Conservation (phyloP, 768 basidiomycete species). For the Russula griseocarnosa region DNA sequence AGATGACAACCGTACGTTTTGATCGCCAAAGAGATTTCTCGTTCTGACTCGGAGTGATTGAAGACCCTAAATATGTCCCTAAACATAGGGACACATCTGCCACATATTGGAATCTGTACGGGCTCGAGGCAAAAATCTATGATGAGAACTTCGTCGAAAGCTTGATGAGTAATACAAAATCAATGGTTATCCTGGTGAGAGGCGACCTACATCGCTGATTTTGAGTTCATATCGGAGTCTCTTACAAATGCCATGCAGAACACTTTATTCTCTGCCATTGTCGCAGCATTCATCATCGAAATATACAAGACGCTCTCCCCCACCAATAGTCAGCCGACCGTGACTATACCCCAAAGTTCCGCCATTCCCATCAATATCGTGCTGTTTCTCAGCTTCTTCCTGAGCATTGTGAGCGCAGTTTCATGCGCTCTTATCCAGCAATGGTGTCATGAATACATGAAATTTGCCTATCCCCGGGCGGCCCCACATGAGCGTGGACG, state of each 20-base stretch:
- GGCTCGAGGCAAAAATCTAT: constrained; percentile 16
- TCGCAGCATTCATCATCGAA: constrained; percentile 28
- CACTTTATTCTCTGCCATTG: constrained; percentile 27
- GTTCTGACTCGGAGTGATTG: neutral
- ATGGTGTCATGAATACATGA: constrained; percentile 18
- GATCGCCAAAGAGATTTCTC: no score
- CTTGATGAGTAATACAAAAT: constrained; percentile 21
- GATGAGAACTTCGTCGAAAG: constrained; percentile 21
- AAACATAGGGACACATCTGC: constrained; percentile 18
- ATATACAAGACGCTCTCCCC: constrained; percentile 25
- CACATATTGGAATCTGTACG: constrained; percentile 25
- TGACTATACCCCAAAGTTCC: no score
- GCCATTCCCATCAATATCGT: constrained; percentile 21
- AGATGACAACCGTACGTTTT: constrained; percentile 53
- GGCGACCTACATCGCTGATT: neutral
- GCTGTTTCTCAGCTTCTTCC: constrained; percentile 21
- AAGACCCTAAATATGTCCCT: neutral
- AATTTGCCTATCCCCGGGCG: constrained; percentile 3
- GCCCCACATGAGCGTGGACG: constrained; percentile 15
- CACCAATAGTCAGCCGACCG: neutral
- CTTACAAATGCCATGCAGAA: neutral
- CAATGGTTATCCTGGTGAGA: constrained; percentile 27
- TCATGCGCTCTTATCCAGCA: constrained; percentile 23
- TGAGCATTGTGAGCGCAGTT: constrained; percentile 18
- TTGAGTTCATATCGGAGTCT: neutral